A percentile compares a stretch with the other conserved stretches of the same genome.
Conservation (phyloP, 208 protist species). For the Leishmania amazonensis region DNA sequence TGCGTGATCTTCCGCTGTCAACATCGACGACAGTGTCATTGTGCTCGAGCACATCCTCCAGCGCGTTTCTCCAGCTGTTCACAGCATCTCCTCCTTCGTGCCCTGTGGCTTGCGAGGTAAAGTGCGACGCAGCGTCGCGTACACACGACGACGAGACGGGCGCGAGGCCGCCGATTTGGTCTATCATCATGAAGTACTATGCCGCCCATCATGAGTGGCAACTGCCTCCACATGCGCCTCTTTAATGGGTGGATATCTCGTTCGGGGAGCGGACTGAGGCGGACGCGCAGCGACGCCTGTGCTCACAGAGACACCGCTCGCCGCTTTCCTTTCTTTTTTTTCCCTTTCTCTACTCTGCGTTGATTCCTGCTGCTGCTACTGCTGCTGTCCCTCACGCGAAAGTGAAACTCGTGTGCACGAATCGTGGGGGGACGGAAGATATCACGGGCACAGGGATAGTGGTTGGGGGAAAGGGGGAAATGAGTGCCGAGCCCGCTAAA, state of each 20-base stretch:
- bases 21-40: background rate
- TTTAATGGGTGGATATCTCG: background rate
- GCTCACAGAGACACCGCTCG: background rate
- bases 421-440: background rate
- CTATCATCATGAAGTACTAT: background rate
- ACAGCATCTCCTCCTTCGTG: no score
- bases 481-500: background rate
- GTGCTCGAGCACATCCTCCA: background rate
- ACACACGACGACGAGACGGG: background rate
- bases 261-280: background rate
- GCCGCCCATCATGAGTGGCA: background rate
- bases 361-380: background rate
- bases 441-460: background rate
- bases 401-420: background rate
- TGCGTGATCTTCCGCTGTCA: background rate
- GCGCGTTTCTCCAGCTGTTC: conserved; percentile 3
- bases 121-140: background rate
- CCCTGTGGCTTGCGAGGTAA: background rate
- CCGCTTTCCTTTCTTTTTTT: background rate
- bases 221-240: background rate
- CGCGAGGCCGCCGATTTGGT: background rate
- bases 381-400: background rate
- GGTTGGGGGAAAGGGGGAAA: no score
- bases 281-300: background rate
- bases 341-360: background rate